Conservation (phyloP, 106 monocot genomes). For the Phalaenopsis aphrodite region DNA sequence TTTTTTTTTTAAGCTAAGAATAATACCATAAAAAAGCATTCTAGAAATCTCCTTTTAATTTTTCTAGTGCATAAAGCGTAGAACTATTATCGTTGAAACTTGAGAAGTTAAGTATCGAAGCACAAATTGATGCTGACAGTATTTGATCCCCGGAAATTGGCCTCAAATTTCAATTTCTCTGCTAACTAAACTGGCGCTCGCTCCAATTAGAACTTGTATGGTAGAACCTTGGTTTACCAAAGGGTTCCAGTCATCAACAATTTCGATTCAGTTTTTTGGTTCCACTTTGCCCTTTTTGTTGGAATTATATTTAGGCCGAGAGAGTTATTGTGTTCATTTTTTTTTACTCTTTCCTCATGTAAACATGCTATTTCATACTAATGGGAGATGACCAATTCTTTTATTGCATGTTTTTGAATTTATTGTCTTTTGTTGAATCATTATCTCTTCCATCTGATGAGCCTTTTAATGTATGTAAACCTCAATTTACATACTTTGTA, state of each 20-base stretch:
- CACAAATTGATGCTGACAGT: too few relatives aligned
- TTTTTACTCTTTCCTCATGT: neutral
- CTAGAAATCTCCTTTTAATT: too few relatives aligned
- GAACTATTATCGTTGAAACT: too few relatives aligned
- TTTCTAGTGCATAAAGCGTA: too few relatives aligned
- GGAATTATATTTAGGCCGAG: neutral
- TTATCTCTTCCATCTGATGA: neutral
- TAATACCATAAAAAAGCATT: too few relatives aligned
- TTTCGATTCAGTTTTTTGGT: neutral
- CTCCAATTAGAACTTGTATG: too few relatives aligned
- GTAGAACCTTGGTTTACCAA: too few relatives aligned
- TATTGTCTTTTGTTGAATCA: neutral
- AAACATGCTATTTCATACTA: neutral
- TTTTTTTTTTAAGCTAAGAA: too few relatives aligned
- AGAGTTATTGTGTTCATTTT: neutral
- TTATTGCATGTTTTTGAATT: neutral
- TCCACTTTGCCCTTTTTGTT: neutral
- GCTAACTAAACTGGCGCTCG: too few relatives aligned
- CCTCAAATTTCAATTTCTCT: too few relatives aligned
- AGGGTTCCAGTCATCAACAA: neutral
- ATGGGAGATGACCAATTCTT: neutral
- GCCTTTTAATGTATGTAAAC: neutral
- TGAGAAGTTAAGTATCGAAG: too few relatives aligned
- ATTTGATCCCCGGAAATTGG: too few relatives aligned
- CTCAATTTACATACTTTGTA: neutral